Base-by-base conservation (phyloP, 2,329 filamentous ascomycete species). In the Claviceps spartinae region DNA sequence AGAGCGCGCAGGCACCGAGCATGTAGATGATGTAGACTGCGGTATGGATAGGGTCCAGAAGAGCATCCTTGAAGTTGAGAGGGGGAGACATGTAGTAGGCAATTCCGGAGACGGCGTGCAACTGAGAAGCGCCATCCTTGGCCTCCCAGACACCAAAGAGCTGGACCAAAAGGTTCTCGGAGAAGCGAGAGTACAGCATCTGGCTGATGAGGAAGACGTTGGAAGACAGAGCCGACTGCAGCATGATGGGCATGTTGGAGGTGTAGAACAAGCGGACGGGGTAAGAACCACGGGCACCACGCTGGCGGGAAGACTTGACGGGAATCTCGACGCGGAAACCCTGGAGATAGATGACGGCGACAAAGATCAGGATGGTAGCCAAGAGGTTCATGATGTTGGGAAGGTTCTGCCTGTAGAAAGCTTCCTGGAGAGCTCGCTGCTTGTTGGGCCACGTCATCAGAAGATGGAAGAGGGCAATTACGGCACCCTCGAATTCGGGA, bases 201-300 rank as follows among this genome's bases (percentile, higher is more conserved):
- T 98, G 93, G 69, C 86, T 93, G 75, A 98, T 89, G 59, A 98
- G 78, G 83, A 98, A 98, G 73, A 98, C 82, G 79, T 98, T 98
- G 79, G 91, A 96, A 60, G 88, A 95, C 61, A 98, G 82, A 62
- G 93, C 93, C 47, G 91, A 97, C 78, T 98, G 94, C 70, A 98
- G 81, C 93, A 98, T 98, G 75, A 98, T 98, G 67, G 93, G 93
- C 94, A 98, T 98, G 85, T 98, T 98, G 70, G 90, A 96, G 68
- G 93, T 98, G 78, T 98, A 98, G 83, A 98, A 98, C 55, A 98
- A 87, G 66, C 94, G 91, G 70, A 98, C 83, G 64, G 93, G 93
- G 81, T 97, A 98, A 42, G 90, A 95, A 65, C 91, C 94, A 65
- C 93, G 91, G 69, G 95, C 93, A 72, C 93, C 93, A 79, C 93